These are phyloP conservation scores for Canavalia ensiformis DNA, from an alignment of 306 rosid genomes.

Conservation along the genomic window DNA sequence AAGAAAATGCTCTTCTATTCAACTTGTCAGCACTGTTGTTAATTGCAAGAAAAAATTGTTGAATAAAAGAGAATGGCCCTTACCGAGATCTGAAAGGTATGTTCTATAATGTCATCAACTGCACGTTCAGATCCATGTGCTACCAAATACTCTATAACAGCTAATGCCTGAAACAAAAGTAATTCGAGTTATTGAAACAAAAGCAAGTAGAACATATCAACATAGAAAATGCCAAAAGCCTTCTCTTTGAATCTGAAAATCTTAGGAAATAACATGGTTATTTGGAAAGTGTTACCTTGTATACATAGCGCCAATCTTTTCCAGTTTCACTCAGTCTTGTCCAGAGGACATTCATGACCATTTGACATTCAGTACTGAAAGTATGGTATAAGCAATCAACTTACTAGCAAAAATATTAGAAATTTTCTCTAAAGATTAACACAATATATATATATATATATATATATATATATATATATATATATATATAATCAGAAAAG, in stretches of 20 bases:
- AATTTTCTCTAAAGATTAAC: slow-evolving; percentile 36
- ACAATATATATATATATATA: neutral
- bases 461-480: too few relatives aligned
- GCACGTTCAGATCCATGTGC: slow-evolving; percentile 98
- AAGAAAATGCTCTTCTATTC: slow-evolving; percentile 28
- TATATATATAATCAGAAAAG: slow-evolving; percentile 1
- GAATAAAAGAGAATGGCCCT: slow-evolving; percentile 45
- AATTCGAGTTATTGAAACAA: slow-evolving; percentile 47
- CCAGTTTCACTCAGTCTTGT: slow-evolving; percentile 94
- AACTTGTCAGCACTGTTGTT: slow-evolving; percentile 31
- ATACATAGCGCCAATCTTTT: slow-evolving; percentile 96
- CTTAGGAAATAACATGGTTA: slow-evolving; percentile 16
- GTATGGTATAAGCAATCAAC: slow-evolving; percentile 50
- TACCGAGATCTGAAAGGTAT: slow-evolving; percentile 97
- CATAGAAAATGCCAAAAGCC: slow-evolving; percentile 23
- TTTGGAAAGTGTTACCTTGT: slow-evolving; percentile 74
- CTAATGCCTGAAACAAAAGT: slow-evolving; percentile 78
- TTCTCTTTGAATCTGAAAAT: slow-evolving; percentile 8
- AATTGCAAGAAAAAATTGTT: slow-evolving; percentile 39
- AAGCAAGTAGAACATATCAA: slow-evolving; percentile 23
- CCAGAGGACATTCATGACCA: slow-evolving; percentile 98
- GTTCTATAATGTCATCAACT: slow-evolving; percentile 96
- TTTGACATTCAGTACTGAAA: slow-evolving; percentile 94
- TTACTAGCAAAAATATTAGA: slow-evolving; percentile 26
- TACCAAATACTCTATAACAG: slow-evolving; percentile 95